Conservation (phyloP, 2,329 filamentous ascomycete species). For the Rhynchosporium agropyri region DNA sequence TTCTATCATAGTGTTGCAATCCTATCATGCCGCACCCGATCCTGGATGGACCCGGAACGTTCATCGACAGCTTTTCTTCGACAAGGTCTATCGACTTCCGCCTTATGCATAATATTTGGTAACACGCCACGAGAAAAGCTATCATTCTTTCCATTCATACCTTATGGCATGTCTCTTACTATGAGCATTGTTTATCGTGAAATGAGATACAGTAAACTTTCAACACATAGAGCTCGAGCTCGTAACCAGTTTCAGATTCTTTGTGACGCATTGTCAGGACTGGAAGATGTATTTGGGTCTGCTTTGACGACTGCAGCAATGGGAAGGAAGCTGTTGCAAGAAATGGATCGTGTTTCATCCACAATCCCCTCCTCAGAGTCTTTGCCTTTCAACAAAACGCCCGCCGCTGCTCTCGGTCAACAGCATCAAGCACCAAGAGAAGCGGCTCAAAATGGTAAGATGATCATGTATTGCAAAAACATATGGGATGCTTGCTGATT, state of each 20-base stretch:
- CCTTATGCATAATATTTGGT: constrained; percentile 28
- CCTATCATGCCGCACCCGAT: constrained; percentile 55
- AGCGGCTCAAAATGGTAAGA: background rate
- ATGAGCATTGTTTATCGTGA: constrained; percentile 65
- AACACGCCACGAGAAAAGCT: constrained; percentile 45
- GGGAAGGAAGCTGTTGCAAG: constrained; percentile 33
- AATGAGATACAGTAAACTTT: constrained; percentile 62
- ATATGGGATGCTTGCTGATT: background rate
- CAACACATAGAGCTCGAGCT: constrained; percentile 60
- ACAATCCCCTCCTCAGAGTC: constrained; percentile 22
- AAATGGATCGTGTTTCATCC: constrained; percentile 35
- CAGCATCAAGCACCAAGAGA: background rate
- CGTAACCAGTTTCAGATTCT: constrained; percentile 57
- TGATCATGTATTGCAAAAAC: background rate
- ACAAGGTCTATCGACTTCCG: constrained; percentile 32
- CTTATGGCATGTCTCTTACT: constrained; percentile 63
- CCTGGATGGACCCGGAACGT: constrained; percentile 28
- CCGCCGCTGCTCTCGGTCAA: background rate
- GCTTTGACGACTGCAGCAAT: constrained; percentile 45
- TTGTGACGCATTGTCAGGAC: constrained; percentile 54
- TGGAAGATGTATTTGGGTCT: constrained; percentile 60
- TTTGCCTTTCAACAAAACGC: background rate
- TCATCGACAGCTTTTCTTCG: constrained; percentile 34
- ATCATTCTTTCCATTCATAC: constrained; percentile 57
- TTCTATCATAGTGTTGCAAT: constrained; percentile 68